Conservation (phyloP, 2,329 filamentous ascomycete genomes). For the Stachybotrys chartarum region DNA sequence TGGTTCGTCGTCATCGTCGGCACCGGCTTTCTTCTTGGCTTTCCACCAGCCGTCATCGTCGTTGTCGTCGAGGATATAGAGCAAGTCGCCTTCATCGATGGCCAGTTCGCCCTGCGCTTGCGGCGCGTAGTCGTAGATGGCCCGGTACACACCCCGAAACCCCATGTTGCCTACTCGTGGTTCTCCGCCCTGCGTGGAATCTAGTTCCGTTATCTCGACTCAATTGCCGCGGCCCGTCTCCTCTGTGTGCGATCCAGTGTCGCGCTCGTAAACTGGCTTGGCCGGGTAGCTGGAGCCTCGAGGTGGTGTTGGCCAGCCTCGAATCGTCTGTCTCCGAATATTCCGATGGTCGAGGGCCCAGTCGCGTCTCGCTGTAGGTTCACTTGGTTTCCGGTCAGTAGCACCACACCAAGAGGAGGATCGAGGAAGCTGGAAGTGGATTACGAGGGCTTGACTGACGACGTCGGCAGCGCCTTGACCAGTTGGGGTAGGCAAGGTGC, state of each 20-base stretch:
- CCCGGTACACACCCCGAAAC: constrained; percentile 85
- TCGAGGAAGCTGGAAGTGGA: not conserved
- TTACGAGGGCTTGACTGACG: not conserved
- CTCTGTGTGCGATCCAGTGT: not conserved
- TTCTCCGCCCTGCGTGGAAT: not conserved
- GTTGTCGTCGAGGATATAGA: constrained; percentile 83
- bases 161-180: constrained; percentile 53
- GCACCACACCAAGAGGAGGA: not conserved
- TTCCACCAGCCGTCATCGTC: constrained; percentile 85
- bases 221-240: not conserved
- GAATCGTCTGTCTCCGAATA: not conserved
- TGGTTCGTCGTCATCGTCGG: constrained; percentile 84
- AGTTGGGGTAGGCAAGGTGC: not conserved
- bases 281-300: no score
- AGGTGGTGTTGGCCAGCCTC: not conserved
- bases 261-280: no score
- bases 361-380: not conserved
- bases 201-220: not conserved
- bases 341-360: not conserved
- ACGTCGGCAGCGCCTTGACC: not conserved
- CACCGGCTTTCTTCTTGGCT: constrained; percentile 81
- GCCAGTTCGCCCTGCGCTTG: constrained; percentile 80
- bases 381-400: not conserved
- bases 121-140: constrained; percentile 86
- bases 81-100: constrained; percentile 77